These are phyloP conservation scores for Triticum turgidum DNA, from an alignment of 176 grass and related monocot species.

Conservation along the genomic window DNA sequence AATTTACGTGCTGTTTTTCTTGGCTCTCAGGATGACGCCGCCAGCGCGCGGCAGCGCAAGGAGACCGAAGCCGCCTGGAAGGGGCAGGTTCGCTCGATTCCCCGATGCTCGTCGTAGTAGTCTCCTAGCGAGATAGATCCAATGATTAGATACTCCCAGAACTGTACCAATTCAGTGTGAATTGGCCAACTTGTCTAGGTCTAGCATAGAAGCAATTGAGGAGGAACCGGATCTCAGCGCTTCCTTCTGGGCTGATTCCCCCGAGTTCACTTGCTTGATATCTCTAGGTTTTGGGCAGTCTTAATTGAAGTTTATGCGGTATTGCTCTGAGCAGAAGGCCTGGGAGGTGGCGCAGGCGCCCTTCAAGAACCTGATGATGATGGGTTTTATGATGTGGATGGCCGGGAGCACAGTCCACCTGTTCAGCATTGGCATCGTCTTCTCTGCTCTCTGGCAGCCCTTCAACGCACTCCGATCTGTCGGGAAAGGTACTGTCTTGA, in stretches of 20 bases:
- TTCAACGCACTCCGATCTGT: slow-evolving; percentile 75
- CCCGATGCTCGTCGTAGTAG: not conserved
- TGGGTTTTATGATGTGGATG: slow-evolving; percentile 99
- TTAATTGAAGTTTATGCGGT: slow-evolving; percentile 9
- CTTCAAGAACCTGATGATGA: slow-evolving; percentile 98
- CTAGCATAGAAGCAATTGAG: not conserved
- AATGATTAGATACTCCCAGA: not conserved
- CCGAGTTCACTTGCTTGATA: not conserved
- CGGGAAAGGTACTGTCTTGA: slow-evolving; percentile 62
- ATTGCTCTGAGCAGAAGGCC: slow-evolving; percentile 67
- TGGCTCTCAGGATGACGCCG: slow-evolving; percentile 62
- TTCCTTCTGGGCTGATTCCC: not conserved
- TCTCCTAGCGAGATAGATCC: slow-evolving; percentile 9
- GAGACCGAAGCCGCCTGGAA: slow-evolving; percentile 87
- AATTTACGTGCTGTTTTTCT: not conserved
- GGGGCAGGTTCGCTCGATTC: slow-evolving; percentile 54
- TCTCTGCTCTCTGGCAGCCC: slow-evolving; percentile 90
- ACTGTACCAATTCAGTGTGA: not conserved
- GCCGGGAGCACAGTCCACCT: slow-evolving; percentile 91
- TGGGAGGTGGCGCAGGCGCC: slow-evolving; percentile 96
- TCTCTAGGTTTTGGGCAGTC: slow-evolving; percentile 6
- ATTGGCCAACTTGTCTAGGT: not conserved
- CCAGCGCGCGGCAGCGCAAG: slow-evolving; percentile 80
- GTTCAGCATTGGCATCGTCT: slow-evolving; percentile 99
- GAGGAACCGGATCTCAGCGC: slow-evolving; percentile 2